Percentiles rank a stretch among this genome's conserved stretches.
These are phyloP conservation scores for Sclerotinia nivalis DNA, from an alignment of 2,329 filamentous ascomycete genomes.

Conservation along the genomic window DNA sequence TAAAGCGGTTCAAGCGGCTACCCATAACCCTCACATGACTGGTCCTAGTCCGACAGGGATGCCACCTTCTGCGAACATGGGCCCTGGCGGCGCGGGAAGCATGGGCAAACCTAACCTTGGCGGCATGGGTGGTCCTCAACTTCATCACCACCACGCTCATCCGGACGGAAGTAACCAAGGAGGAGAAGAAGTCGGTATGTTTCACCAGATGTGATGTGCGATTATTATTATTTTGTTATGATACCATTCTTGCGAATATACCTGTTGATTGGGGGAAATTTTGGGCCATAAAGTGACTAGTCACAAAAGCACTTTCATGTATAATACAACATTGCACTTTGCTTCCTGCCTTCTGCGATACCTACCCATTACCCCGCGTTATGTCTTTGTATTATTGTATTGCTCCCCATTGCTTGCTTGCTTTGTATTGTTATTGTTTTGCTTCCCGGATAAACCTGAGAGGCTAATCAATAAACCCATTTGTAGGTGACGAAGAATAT, in stretches of 20 bases:
- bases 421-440: conserved; percentile 29
- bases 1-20: conserved; percentile 63
- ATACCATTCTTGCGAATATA: conserved; percentile 40
- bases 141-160: conserved; percentile 73
- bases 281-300: conserved; percentile 29
- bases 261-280: conserved; percentile 31
- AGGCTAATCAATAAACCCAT: conserved; percentile 39
- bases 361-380: conserved; percentile 35
- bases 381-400: conserved; percentile 38
- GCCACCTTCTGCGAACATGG: conserved; percentile 63
- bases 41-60: conserved; percentile 67
- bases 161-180: conserved; percentile 65
- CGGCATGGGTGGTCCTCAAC: conserved; percentile 61
- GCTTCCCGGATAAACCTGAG: conserved; percentile 38
- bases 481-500: conserved; percentile 62
- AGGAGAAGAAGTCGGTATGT: conserved; percentile 94
- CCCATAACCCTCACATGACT: conserved; percentile 62
- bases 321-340: conserved; percentile 43
- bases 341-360: conserved; percentile 36
- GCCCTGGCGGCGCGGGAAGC: conserved; percentile 51
- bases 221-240: conserved; percentile 40
- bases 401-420: conserved; percentile 25
- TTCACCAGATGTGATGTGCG: conserved; percentile 68
- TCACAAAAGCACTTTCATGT: conserved; percentile 39
- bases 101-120: conserved; percentile 67